These are phyloP conservation scores for Aspergillus phoenicis DNA, from an alignment of 2,329 filamentous ascomycete genomes.

Conservation along the genomic window DNA sequence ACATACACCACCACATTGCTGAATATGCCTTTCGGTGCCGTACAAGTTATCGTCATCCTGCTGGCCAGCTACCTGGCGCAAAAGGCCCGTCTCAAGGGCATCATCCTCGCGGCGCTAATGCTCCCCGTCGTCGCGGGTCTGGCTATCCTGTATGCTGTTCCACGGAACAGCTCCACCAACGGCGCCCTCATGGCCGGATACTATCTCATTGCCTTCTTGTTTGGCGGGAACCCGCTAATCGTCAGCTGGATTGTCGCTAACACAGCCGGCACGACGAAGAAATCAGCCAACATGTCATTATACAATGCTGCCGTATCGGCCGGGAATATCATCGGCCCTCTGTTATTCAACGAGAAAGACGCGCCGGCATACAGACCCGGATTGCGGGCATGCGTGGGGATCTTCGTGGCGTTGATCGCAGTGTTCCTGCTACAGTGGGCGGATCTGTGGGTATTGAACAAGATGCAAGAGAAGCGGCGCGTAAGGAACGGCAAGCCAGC, in stretches of 20 bases:
- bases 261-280: conserved; percentile 69
- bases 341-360: conserved; percentile 62
- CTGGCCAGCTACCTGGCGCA: conserved; percentile 61
- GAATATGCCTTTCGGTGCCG: conserved; percentile 67
- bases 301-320: conserved; percentile 65
- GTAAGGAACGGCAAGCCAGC: conserved; percentile 64
- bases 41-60: conserved; percentile 64
- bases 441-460: conserved; percentile 58
- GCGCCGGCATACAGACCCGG: conserved; percentile 63
- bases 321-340: conserved; percentile 68
- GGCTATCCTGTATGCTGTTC: conserved; percentile 58
- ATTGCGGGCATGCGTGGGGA: conserved; percentile 53
- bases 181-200: conserved; percentile 61
- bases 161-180: conserved; percentile 45
- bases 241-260: conserved; percentile 71
- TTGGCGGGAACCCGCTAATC: conserved; percentile 66
- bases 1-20: conserved; percentile 61
- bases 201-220: conserved; percentile 68
- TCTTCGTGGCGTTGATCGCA: conserved; percentile 54
- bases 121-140: conserved; percentile 63
- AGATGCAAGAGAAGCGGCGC: conserved; percentile 56
- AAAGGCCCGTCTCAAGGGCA: conserved; percentile 59
- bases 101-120: conserved; percentile 57
- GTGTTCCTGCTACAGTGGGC: conserved; percentile 57
- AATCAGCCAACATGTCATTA: conserved; percentile 64